phyloP scores from a whole-genome alignment of 768 basidiomycete genomes.

The Naganishia randhawae region DNA sequence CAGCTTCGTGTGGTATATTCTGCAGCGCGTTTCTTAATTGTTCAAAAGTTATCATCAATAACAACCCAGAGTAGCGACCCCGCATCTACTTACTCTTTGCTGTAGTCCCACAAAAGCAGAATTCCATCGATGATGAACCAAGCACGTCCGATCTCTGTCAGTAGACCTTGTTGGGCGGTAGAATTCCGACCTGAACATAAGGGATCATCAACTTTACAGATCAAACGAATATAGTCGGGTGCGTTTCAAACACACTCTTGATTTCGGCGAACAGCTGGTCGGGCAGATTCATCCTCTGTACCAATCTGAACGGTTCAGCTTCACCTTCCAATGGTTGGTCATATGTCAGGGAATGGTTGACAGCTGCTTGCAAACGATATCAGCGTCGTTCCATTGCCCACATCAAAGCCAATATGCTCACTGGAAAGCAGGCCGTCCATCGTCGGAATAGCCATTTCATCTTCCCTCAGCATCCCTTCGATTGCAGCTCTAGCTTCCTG shows the following conservation, averaged over 20 bases:
- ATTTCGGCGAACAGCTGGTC: conserved; percentile 19
- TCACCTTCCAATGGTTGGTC: conserved; percentile 12
- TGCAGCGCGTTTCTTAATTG: conserved; percentile 72
- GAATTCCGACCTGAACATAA: background rate
- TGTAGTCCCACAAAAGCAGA: conserved; percentile 93
- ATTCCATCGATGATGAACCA: conserved; percentile 95
- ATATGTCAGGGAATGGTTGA: conserved; percentile 17
- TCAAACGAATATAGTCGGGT: too few species aligned
- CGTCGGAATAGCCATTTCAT: conserved; percentile 24
- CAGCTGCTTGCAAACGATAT: background rate
- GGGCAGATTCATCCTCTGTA: conserved; percentile 12
- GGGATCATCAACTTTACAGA: background rate
- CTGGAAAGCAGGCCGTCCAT: conserved; percentile 15
- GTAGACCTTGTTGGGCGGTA: conserved; percentile 57
- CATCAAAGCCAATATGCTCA: background rate
- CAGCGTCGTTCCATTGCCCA: background rate
- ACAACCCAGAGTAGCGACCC: background rate
- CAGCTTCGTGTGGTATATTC: conserved; percentile 85
- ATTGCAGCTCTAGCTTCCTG: conserved; percentile 9
- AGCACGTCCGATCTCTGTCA: conserved; percentile 87
- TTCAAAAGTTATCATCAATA: background rate
- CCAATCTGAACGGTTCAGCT: conserved; percentile 8
- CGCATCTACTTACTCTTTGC: conserved; percentile 67
- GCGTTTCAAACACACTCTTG: background rate
- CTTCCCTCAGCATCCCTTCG: conserved; percentile 19